These are phyloP conservation scores for Aaosphaeria pasadenensis DNA, from an alignment of 2,329 filamentous ascomycete species.

Conservation along the genomic window DNA sequence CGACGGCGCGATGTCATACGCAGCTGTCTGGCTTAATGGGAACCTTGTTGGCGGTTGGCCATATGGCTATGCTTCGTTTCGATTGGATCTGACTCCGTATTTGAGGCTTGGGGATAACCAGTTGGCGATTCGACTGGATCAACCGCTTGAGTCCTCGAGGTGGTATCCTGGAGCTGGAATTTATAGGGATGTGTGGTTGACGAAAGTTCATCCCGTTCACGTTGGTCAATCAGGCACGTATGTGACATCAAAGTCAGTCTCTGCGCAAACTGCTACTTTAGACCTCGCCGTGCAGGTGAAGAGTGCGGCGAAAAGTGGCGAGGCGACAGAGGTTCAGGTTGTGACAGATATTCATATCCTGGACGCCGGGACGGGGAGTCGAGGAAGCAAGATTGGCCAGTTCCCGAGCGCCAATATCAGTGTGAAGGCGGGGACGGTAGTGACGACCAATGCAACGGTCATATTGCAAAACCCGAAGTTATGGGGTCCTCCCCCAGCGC, in stretches of 20 bases:
- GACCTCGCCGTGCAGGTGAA: conserved; percentile 47
- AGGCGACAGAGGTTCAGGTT: conserved; percentile 33
- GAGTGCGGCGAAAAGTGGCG: conserved; percentile 38
- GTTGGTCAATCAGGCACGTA: conserved; percentile 51
- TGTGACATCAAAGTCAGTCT: conserved; percentile 47
- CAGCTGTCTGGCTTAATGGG: conserved; percentile 52
- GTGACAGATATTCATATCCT: conserved; percentile 41
- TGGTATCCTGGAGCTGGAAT: conserved; percentile 57
- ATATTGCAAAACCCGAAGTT: conserved; percentile 42
- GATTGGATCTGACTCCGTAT: conserved; percentile 50
- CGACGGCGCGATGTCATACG: conserved; percentile 54
- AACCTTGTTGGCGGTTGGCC: conserved; percentile 52
- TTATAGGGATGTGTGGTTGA: conserved; percentile 56
- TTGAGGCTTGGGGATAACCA: conserved; percentile 32
- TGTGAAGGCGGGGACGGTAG: conserved; percentile 25
- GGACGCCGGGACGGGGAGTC: conserved; percentile 29
- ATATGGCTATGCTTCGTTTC: conserved; percentile 51
- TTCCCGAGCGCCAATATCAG: conserved; percentile 30
- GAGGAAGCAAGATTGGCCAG: conserved; percentile 27
- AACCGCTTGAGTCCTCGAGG: conserved; percentile 48
- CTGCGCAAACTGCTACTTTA: conserved; percentile 44
- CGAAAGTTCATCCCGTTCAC: conserved; percentile 46
- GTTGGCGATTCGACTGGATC: conserved; percentile 53
- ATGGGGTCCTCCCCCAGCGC: conserved; percentile 49
- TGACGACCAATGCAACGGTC: conserved; percentile 32